These are phyloP conservation scores for Lycium ferocissimum DNA, from an alignment of 257 asterid genomes.

Conservation along the genomic window DNA sequence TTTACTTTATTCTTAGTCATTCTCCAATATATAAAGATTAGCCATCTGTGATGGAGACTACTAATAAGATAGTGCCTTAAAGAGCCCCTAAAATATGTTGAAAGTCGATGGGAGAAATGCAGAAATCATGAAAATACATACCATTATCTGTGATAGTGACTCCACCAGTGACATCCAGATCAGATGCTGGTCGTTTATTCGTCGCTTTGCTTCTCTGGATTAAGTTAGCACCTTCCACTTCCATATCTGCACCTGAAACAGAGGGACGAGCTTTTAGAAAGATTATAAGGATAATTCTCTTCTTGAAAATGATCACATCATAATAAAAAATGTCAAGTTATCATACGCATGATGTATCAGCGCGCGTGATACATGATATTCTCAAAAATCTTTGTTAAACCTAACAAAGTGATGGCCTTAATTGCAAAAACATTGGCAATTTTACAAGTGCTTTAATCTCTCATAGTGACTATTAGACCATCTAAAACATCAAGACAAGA, in stretches of 20 bases:
- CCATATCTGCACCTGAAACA: conserved; percentile 37
- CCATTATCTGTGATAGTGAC: conserved; percentile 34
- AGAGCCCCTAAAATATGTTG: conserved; percentile 7
- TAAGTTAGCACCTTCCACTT: conserved; percentile 17
- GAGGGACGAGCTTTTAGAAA: neutral
- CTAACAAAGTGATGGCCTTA: neutral
- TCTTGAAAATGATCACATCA: neutral
- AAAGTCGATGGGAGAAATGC: neutral
- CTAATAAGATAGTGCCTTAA: neutral
- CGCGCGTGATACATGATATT: neutral
- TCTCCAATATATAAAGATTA: neutral
- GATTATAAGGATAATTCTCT: neutral
- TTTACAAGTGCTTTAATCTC: neutral
- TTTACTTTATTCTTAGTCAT: conserved; percentile 1
- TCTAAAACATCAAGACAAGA: conserved; percentile 10
- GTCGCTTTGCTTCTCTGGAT: conserved; percentile 32
- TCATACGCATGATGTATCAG: neutral
- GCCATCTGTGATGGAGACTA: neutral
- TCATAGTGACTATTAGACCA: neutral
- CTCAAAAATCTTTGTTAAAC: neutral
- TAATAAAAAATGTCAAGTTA: conserved; percentile 1
- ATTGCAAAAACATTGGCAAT: neutral
- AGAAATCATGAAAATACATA: conserved; percentile 28
- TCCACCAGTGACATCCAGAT: conserved; percentile 27
- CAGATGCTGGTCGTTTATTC: conserved; percentile 47